Evolutionary conservation across 306 rosid species (phyloP), one percentile per base, ranked within the genome.

Genomic region (Dryas octopetala): DNA sequence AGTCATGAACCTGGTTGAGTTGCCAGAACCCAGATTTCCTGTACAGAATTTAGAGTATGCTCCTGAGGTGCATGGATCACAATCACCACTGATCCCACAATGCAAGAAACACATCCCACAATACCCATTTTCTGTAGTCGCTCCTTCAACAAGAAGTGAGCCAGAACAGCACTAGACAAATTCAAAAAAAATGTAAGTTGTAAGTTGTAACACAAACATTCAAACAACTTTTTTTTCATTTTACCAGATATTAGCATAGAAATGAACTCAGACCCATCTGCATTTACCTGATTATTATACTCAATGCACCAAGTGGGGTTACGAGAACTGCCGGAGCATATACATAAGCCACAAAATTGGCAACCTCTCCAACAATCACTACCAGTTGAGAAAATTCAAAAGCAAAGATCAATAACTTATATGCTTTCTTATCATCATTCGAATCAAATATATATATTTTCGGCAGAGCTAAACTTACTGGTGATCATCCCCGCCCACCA

Each of bases 401-500:
- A 58, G 53, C 43, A 63, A 64, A 79, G 65, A 74, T 83, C 80
- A 79, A 55, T 53, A 23, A 62, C 58, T 44, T 17, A 41, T 50
- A 10, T 23, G 11, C 9, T 7, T 19, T 12, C 44, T 66, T 11
- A 71, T 10, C 44, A 47, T 50, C 53, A 65, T 55, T 63, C 43
- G 44, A 77, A 67, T 59, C 58, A 48, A 9, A 77, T 1, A 53
- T n/a, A 14, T 1, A 53, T n/a, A 14, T 16, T 64, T 43, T 38
- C 57, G 6, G 15, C 50, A 60, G 61, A 76, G 74, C 53, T 55
- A 62, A 48, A 89, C 96, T 75, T 90, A 95, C 98, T 95, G 54
- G 93, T 91, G 75, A 91, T 83, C 98, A 95, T 89, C 82, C 98
- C 98, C 19, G 86, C 91, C 98, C 98, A 95, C 98, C 98, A 95